phyloP scores from a whole-genome alignment of 169 alveolate species.

The Plasmodium gonderi region DNA sequence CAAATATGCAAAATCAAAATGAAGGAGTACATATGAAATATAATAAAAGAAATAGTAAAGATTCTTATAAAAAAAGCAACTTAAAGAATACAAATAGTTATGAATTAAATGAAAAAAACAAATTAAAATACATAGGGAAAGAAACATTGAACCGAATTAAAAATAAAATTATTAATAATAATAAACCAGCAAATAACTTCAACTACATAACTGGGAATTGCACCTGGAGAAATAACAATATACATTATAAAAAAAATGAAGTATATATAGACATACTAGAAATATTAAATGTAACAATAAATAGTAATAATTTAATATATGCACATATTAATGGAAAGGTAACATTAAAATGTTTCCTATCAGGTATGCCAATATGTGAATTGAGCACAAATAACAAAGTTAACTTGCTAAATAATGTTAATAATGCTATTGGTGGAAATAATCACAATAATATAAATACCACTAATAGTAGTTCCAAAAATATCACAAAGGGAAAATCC shows the following conservation, averaged over 20 bases:
- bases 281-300: slow-evolving; percentile 56
- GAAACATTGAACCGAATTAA: slow-evolving; percentile 65
- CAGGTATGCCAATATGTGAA: slow-evolving; percentile 69
- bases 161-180: slow-evolving; percentile 54
- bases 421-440: not conserved
- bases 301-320: slow-evolving; percentile 56
- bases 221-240: slow-evolving; percentile 66
- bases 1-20: slow-evolving; percentile 12
- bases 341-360: slow-evolving; percentile 25
- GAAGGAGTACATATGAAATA: slow-evolving; percentile 16
- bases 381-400: slow-evolving; percentile 30
- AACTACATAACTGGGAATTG: slow-evolving; percentile 60
- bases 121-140: slow-evolving; percentile 65
- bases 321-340: slow-evolving; percentile 69
- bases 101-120: slow-evolving; percentile 50
- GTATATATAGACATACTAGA: slow-evolving; percentile 45
- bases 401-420: slow-evolving; percentile 24
- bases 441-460: not conserved
- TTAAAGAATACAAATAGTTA: slow-evolving; percentile 18
- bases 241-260: slow-evolving; percentile 52
- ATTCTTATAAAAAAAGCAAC: not conserved
- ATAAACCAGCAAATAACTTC: slow-evolving; percentile 23
- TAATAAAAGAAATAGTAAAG: slow-evolving; percentile 15
- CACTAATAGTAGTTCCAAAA: not conserved
- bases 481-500: not conserved